Base-by-base conservation (phyloP, 2,329 filamentous ascomycete genomes). In the Thyridium curvatum region DNA sequence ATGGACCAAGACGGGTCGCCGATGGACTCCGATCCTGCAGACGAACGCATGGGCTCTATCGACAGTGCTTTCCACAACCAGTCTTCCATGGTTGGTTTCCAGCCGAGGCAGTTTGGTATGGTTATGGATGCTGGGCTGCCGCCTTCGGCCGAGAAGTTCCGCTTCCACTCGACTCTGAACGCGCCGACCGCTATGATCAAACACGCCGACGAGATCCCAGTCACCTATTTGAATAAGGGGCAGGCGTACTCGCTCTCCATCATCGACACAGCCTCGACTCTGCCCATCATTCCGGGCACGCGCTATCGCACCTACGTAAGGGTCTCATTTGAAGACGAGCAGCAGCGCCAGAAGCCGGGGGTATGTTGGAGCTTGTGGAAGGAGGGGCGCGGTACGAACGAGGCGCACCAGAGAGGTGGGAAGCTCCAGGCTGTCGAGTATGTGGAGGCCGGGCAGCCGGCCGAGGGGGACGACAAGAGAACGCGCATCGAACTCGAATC, bases 161-260 rank as follows among this genome's bases (percentile, higher is more conserved):
- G 93, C 31, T 97, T 87, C 56, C 86, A 93, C 56, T 84, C 87
- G 37, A 93, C 87, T 1, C 65, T 98, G 34, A 94, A 94, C 58
- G 91, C 93, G 1, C 89, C 91, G 3, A 98, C 93, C 0, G 93
- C 93, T 8, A 98, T 97, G 93, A 84, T 94, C 54, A 94, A 86
- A 59, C 82, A 89, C 45, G 65, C 80, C 2, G 85, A 94, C 43
- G 91, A 97, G 59, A 94, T 97, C 17, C 93, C 93, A 0, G 79
- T 97, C n/a, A 96, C 91, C 0, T 98, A 98, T 57, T 75, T 98
- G 14, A 98, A 98, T 67, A 97, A 97, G 62, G 90, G 91, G 17
- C 91, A 97, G 58, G 87, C 89, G 13, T 98, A 98, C 59, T 86
- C 86, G 0, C 69, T 98, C 14, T 85, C 86, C 3, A 76, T 98